Evolutionary conservation across 768 basidiomycete genomes (phyloP).

Genomic region (Chlorophyllum brunneum): DNA sequence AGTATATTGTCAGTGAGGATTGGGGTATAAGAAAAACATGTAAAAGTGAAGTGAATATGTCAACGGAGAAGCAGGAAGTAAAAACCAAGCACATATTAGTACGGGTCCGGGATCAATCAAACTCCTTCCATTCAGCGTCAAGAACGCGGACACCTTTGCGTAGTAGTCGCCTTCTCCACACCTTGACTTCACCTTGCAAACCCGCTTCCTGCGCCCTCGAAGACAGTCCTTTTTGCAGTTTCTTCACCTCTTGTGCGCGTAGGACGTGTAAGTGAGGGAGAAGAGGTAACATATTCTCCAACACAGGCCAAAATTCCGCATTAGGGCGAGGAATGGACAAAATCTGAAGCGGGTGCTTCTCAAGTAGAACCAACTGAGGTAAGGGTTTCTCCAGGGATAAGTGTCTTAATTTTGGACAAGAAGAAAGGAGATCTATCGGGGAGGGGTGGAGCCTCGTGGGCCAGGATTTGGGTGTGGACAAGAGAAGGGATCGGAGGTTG

Average conservation of each 20-base stretch:
- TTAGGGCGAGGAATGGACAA: slow-evolving; percentile 76
- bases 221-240: slow-evolving; percentile 68
- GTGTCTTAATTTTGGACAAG: slow-evolving; percentile 56
- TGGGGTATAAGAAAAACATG: no score
- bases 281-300: slow-evolving; percentile 52
- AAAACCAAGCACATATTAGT: no score
- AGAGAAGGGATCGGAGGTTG: slow-evolving; percentile 53
- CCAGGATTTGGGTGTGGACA: slow-evolving; percentile 70
- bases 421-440: slow-evolving; percentile 41
- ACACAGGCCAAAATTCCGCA: slow-evolving; percentile 47
- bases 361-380: slow-evolving; percentile 40
- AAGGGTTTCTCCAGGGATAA: slow-evolving; percentile 71
- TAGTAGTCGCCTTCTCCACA: slow-evolving; percentile 63
- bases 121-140: slow-evolving; percentile 68
- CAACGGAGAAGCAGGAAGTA: no score
- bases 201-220: slow-evolving; percentile 66
- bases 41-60: no score
- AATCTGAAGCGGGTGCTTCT: slow-evolving; percentile 47
- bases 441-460: slow-evolving; percentile 56
- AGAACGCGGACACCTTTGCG: slow-evolving; percentile 58
- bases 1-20: no score
- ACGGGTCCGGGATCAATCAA: no score
- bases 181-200: slow-evolving; percentile 75
- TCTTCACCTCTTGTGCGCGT: slow-evolving; percentile 64
- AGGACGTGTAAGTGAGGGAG: slow-evolving; percentile 56